These are phyloP conservation scores for Phoma herbarum DNA, from an alignment of 2,329 filamentous ascomycete species.

Conservation along the genomic window DNA sequence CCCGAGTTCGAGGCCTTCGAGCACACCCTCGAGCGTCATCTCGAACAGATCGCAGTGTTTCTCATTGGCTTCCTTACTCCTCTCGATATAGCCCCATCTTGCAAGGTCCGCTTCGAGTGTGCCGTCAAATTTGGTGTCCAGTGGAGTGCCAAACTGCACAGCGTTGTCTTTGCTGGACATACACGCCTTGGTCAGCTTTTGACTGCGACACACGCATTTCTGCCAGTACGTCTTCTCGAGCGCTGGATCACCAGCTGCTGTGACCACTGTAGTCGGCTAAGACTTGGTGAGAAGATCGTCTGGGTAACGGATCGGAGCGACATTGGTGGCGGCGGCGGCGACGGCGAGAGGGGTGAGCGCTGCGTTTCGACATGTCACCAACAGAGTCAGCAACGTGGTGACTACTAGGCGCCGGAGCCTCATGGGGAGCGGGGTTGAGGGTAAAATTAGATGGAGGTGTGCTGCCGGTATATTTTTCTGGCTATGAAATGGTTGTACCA, in stretches of 20 bases:
- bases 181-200: background rate
- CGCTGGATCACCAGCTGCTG: background rate
- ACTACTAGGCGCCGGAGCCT: background rate
- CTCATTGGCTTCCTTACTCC: background rate
- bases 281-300: background rate
- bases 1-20: background rate
- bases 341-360: no score
- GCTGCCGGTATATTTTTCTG: no score
- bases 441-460: no score
- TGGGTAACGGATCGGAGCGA: background rate
- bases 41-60: background rate
- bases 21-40: background rate
- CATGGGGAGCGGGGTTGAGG: no score
- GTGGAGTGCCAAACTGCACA: background rate
- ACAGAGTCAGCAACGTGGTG: background rate
- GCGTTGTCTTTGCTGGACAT: background rate
- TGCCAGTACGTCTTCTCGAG: background rate
- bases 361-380: background rate
- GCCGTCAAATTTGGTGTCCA: background rate
- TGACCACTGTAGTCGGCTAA: background rate
- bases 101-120: constrained; percentile 3
- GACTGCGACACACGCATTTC: background rate
- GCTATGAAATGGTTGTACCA: no score
- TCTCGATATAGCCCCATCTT: background rate
- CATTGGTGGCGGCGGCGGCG: no score